Evolutionary conservation across 176 grass and related monocot genomes (phyloP).

Genomic region (Carex littledalei): DNA sequence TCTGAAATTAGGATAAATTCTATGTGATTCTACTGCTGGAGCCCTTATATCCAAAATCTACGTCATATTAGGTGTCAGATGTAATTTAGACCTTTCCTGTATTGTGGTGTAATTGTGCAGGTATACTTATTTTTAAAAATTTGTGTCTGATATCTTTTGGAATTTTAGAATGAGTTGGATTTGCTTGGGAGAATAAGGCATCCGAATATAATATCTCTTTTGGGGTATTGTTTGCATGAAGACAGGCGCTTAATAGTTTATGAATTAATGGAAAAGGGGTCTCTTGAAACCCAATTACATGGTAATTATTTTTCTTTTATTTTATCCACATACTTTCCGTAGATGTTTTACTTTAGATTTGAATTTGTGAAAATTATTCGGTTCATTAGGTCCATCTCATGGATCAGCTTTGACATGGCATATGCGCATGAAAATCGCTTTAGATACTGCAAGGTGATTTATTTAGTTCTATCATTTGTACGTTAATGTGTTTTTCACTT

Average conservation of each 20-base stretch:
- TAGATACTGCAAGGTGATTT: conserved; percentile 81
- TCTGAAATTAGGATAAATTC: not conserved
- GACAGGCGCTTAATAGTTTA: conserved; percentile 72
- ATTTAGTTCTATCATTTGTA: conserved; percentile 30
- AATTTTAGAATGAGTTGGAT: conserved; percentile 89
- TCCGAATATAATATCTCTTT: conserved; percentile 85
- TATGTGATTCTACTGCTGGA: not conserved
- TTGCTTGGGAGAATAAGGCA: conserved; percentile 86
- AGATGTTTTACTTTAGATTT: conserved; percentile 26
- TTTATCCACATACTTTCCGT: conserved; percentile 18
- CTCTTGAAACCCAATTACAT: conserved; percentile 81
- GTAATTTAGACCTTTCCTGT: not conserved
- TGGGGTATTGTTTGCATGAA: conserved; percentile 81
- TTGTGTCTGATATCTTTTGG: conserved; percentile 14
- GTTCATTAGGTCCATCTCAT: conserved; percentile 82
- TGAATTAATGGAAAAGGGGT: conserved; percentile 95
- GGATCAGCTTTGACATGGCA: conserved; percentile 83
- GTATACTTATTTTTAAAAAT: not conserved
- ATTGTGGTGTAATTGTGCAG: not conserved
- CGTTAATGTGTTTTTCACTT: not conserved
- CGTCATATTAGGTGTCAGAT: not conserved
- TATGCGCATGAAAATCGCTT: conserved; percentile 88
- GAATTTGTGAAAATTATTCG: conserved; percentile 29
- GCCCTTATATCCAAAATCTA: not conserved
- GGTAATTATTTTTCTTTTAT: conserved; percentile 42